A percentile compares a stretch with the other conserved stretches of the same genome.
Evolutionary conservation across 345 rosid species (phyloP).

Genomic region (Cardamine chenopodiifolia): DNA sequence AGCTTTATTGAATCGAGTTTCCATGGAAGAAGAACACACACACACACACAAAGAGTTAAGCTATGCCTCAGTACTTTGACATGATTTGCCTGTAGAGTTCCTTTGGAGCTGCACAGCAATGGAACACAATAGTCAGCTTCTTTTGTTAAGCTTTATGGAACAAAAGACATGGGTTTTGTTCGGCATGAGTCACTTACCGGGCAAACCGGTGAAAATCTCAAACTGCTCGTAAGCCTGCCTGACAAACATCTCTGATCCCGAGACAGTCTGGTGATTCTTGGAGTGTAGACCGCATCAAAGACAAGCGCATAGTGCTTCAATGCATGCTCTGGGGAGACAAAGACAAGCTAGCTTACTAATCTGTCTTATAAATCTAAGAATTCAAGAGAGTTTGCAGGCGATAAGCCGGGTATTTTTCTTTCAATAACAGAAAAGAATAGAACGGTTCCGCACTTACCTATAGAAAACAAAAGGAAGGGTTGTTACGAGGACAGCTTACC

Average conservation of each 20-base stretch:
- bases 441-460: background rate
- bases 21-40: constrained; percentile 9
- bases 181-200: constrained; percentile 47
- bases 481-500: constrained; percentile 48
- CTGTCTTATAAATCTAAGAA: background rate
- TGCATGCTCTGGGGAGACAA: constrained; percentile 62
- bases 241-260: constrained; percentile 89
- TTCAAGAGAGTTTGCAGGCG: constrained; percentile 2
- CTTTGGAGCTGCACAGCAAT: constrained; percentile 68
- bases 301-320: constrained; percentile 72
- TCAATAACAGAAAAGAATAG: background rate
- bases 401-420: background rate
- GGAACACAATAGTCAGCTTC: constrained; percentile 7
- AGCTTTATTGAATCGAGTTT: constrained; percentile 20
- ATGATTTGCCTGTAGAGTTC: constrained; percentile 65
- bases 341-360: background rate
- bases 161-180: background rate
- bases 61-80: constrained; percentile 55
- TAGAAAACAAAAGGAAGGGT: background rate
- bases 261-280: constrained; percentile 81
- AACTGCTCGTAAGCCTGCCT: constrained; percentile 90
- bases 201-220: constrained; percentile 80
- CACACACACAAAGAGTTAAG: background rate
- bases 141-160: constrained; percentile 11
- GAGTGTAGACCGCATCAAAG: constrained; percentile 89